Base-by-base conservation (phyloP, 176 grass and related monocot genomes). In the Alloteropsis semialata region DNA sequence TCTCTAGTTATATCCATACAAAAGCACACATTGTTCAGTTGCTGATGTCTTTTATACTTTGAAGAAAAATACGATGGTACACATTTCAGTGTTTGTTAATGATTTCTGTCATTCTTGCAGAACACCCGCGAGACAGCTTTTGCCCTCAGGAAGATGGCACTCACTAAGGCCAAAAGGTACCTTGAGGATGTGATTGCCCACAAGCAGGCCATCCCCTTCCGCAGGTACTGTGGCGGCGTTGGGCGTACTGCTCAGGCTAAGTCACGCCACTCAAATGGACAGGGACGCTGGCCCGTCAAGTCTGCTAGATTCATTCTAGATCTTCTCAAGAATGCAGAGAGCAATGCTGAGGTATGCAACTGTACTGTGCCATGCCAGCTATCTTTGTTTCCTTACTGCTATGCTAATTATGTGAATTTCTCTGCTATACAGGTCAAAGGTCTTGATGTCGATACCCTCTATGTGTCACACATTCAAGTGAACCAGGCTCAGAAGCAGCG, bases 171-270 rank as follows among this genome's bases (percentile, higher is more conserved):
- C 8, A 98, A 98, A 48, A 91, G 92, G 60, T 98, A 98, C 53
- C 90, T 98, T 38, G 92, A 98, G 64, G 96, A 98, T 84, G 96
- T 98, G 71, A 89, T 98, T 17, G 88, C 84, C 39, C 95, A 98
- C 89, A 98, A 98, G 87, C 96, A 98, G 59, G 96, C 96, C 1
- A 98, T 98, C 54, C 96, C 96, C 10, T 95, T 98, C 82, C 86
- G 96, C 10, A 89, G 96, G 45, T 98, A 88, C 67, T 95, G 88
- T 14, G 1, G 96, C 50, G 96, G 96, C 86, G 96, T 98, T 56
- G 96, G 96, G 2, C 88, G 96, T 5, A 98, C 96, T 19, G 96
- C 90, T 38, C 96, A 98, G 71, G 96, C 81, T 36, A 97, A 97
- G 74, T 79, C 67, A 8, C 88, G 88, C 3, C 92, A 94, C 15